Evolutionary conservation across 495 filamentous ascomycete genomes (phyloP), one percentile per base, ranked within the genome.

Genomic region (Penicillium samsonianum): DNA sequence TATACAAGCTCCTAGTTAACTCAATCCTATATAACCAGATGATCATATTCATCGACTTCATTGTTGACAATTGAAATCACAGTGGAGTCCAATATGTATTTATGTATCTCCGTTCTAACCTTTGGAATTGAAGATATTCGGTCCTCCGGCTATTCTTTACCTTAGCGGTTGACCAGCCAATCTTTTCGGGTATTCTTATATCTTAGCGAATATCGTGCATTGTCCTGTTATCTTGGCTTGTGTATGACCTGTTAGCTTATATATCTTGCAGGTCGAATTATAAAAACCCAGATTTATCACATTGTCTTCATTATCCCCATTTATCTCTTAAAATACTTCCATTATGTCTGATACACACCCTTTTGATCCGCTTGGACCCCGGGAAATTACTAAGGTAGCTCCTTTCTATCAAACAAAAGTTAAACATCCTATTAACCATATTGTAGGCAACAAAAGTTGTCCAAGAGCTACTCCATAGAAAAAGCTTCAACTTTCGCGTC

Each of bases 111-210:
- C 19, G 38, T 41, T 20, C 30, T 49, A 35, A 35, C 46, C 46
- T 23, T 35, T 49, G 46, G 46, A 49, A 30, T 20, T 17, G 28
- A 35, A 33, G 28, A 49, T 33, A 3, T 12, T 25, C n/a, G n/a
- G n/a, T 28, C 45, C 2, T 20, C 58, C 64, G 64, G 59, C 64
- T 67, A 67, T 59, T 59, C 64, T 59, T 67, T 31, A 64, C 64
- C 37, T 61, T 67, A 57, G 64, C 61, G 64, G 50, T 56, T 20
- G 26, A n/a, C 35, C 40, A 55, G 8, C 44, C 30, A 42, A 53
- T 28, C n/a, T n/a, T 30, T 5, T 50, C 64, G 64, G 51, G 38
- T 67, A 64, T 58, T 47, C 64, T 64, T 67, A 64, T 67, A 67
- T 52, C 47, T 67, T 66, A 60, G 57, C 52, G 63, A 55, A 60